Base-by-base conservation (phyloP, 2,329 filamentous ascomycete genomes). In the Paraconiothyrium brasiliense region DNA sequence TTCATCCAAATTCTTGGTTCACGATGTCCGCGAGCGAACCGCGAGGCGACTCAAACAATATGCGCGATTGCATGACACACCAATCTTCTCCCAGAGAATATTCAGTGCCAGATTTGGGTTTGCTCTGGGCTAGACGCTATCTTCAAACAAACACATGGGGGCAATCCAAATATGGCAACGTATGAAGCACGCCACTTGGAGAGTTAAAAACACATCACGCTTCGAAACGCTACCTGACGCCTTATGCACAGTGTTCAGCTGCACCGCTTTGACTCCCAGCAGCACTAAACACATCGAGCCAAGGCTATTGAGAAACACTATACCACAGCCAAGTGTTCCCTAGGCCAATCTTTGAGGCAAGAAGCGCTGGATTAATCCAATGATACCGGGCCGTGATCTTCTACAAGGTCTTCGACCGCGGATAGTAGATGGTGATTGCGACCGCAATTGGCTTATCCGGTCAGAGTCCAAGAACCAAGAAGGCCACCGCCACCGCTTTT, bases 251-350 rank as follows among this genome's bases (percentile, higher is more conserved):
- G 20, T 14, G 41, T 22, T 39, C 8, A 13, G 14, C 30, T 47
- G 24, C 14, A 27, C 39, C 27, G 8, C 30, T 27, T 49, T 41
- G 24, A 24, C 51, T 43, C 24, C 8, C 5, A 10, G 14, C 22
- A 34, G 22, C 34, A 51, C 34, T 32, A 47, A 44, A 47, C 43
- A 37, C 13, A 58, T 11, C 46, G 43, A 56, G 58, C 54, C 61
- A 57, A 61, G 57, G 39, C 20, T 13, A 46, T 54, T 52, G 32
- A 43, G 62, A 61, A 64, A 64, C 62, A 52, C 52, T 35, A 61
- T 54, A 51, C 32, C 48, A 44, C 52, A 54, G 62, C 62, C 62
- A 64, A 64, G 62, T 37, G 24, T 44, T 49, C 58, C 27, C 44
- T 55, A 52, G 34, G 48, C 34, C 49, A 22, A 37, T 9, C 37